phyloP scores from a whole-genome alignment of 2,329 filamentous ascomycete species.

The Penicillium sp. region DNA sequence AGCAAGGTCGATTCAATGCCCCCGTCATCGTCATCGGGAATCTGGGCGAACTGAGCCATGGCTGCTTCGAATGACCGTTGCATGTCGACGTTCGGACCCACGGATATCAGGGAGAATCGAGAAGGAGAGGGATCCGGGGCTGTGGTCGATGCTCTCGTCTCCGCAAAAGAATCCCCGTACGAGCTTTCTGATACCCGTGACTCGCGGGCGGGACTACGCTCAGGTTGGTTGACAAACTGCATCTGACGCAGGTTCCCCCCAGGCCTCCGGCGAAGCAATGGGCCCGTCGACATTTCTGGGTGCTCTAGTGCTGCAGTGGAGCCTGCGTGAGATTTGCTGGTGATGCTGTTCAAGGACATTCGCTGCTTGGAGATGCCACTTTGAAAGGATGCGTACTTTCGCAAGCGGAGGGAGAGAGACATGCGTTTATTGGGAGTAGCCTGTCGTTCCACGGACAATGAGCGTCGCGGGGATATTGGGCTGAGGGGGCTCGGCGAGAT shows the following conservation, averaged over 20 bases:
- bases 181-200: slow-evolving; percentile 36
- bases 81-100: slow-evolving; percentile 52
- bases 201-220: slow-evolving; percentile 35
- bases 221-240: slow-evolving; percentile 58
- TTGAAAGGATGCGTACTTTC: slow-evolving; percentile 43
- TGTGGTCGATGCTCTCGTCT: slow-evolving; percentile 17
- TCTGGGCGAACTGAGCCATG: slow-evolving; percentile 76
- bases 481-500: slow-evolving; percentile 14
- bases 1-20: slow-evolving; percentile 87
- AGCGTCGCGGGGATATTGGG: slow-evolving; percentile 19
- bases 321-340: slow-evolving; percentile 12
- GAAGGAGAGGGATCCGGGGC: slow-evolving; percentile 28
- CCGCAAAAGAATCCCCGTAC: slow-evolving; percentile 25
- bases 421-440: slow-evolving; percentile 21
- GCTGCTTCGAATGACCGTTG: slow-evolving; percentile 78
- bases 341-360: slow-evolving; percentile 22
- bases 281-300: slow-evolving; percentile 28
- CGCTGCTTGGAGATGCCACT: slow-evolving; percentile 35
- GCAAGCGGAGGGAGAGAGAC: slow-evolving; percentile 33
- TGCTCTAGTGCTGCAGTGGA: slow-evolving; percentile 15
- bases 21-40: slow-evolving; percentile 83
- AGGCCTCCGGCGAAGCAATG: slow-evolving; percentile 63
- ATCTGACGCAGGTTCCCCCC: slow-evolving; percentile 69
- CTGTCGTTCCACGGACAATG: slow-evolving; percentile 24
- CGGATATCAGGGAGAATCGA: slow-evolving; percentile 41